Percentiles rank a stretch among this genome's conserved stretches.
phyloP scores from a whole-genome alignment of 768 basidiomycete genomes.

The Boletales sp. region DNA sequence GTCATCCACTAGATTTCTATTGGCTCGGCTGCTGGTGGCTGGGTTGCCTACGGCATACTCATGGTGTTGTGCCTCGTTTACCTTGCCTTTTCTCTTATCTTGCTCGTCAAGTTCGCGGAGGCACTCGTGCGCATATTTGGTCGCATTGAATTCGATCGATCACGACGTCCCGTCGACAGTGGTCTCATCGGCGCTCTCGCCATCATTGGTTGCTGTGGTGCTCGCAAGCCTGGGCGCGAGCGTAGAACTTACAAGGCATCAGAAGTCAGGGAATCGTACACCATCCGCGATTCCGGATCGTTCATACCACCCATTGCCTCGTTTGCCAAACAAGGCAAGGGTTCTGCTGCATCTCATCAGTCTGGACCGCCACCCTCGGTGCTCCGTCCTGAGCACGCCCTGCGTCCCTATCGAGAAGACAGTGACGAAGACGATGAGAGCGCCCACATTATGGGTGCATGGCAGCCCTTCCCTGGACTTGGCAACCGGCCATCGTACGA shows the following conservation, averaged over 20 bases:
- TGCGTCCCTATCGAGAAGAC: slow-evolving; percentile 72
- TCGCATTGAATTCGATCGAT: slow-evolving; percentile 79
- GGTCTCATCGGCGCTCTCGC: slow-evolving; percentile 86
- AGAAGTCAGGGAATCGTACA: slow-evolving; percentile 27
- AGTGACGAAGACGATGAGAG: slow-evolving; percentile 67
- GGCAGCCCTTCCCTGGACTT: slow-evolving; percentile 67
- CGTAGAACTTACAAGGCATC: slow-evolving; percentile 23
- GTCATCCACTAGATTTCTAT: slow-evolving; percentile 65
- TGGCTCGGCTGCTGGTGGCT: slow-evolving; percentile 74
- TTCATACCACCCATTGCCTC: slow-evolving; percentile 42
- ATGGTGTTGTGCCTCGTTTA: slow-evolving; percentile 81
- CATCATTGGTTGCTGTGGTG: slow-evolving; percentile 62
- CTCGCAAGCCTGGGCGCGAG: slow-evolving; percentile 36
- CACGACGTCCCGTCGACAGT: slow-evolving; percentile 72
- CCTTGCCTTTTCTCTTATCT: slow-evolving; percentile 76
- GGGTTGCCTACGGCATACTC: slow-evolving; percentile 93
- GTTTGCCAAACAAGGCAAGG: slow-evolving; percentile 26
- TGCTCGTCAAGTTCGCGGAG: slow-evolving; percentile 82
- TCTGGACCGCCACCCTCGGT: slow-evolving; percentile 65
- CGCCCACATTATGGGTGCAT: slow-evolving; percentile 92
- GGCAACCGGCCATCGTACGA: slow-evolving; percentile 22
- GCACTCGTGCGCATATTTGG: slow-evolving; percentile 75
- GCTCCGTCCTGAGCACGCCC: slow-evolving; percentile 74
- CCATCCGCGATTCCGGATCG: slow-evolving; percentile 42
- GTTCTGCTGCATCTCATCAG: slow-evolving; percentile 32